Base-by-base conservation (phyloP, 345 rosid species). In the Geranium brycei region DNA sequence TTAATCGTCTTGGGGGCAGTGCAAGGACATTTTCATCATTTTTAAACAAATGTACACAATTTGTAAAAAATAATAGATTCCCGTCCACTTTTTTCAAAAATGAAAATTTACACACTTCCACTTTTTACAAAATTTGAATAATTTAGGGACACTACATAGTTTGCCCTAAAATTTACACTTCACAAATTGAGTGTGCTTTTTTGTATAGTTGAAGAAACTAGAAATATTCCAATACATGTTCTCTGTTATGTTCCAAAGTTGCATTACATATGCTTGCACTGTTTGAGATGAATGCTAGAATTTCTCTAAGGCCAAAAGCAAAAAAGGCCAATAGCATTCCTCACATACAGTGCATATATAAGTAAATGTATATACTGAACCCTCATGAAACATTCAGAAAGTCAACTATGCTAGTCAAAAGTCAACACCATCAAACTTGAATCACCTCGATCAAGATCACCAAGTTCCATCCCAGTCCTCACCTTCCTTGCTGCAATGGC, bases 401-500 rank as follows among this genome's bases (percentile, higher is more conserved):
- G 53, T 47, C 53, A 47, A 47, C 53, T 47, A 11, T 3, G 53
- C 53, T 8, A 47, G 53, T 47, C 13, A 47, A 8, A 47, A 47
- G 53, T 47, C 53, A 47, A 47, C 53, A 47, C 3, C 53, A 7
- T 6, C 13, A 47, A 47, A 7, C 53, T 11, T 13, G 3, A 11
- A 6, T 47, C 53, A 8, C 11, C 14, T 8, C 15, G 14, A 11
- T 6, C 14, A 11, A 47, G 47, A 38, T 38, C 47, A 38, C 47
- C 47, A 38, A 1, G 47, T 38, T 38, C 47, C 47, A 38, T 38
- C 6, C 0, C 47, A 5, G 0, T 10, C 47, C 11, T 38, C 47
- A 38, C 47, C 47, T 38, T 38, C 47, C 8, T 5, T 47, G 53
- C 7, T 64, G 63, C 55, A 78, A 51, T 23, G 28, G 28, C 0